Evolutionary conservation across 2,329 filamentous ascomycete genomes (phyloP).

Genomic region (Botrytis cinerea): DNA sequence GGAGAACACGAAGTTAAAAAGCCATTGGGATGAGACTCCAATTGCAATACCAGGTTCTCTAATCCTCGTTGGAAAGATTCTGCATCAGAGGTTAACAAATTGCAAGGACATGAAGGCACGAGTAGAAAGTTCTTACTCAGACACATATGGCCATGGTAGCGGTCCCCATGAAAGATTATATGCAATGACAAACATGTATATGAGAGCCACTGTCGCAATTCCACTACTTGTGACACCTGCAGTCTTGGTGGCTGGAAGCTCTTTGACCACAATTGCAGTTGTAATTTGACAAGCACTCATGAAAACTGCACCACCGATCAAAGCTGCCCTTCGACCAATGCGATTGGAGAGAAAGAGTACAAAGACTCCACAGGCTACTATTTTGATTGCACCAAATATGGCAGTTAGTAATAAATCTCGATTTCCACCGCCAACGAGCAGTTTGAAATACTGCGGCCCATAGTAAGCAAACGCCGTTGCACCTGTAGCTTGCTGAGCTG

Average conservation of each 20-base stretch:
- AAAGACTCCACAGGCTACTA: slow-evolving; percentile 52
- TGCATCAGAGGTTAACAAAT: neutral
- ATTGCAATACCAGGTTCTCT: neutral
- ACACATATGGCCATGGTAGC: neutral
- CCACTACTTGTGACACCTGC: neutral
- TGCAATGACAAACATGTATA: neutral
- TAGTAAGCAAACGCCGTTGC: slow-evolving; percentile 53
- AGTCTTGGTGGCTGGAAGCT: neutral
- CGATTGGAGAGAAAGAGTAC: slow-evolving; percentile 56
- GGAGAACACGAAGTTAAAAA: neutral
- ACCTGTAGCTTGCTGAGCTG: slow-evolving; percentile 50
- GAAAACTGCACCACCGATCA: slow-evolving; percentile 37
- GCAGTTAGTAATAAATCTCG: slow-evolving; percentile 52
- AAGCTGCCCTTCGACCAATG: slow-evolving; percentile 46
- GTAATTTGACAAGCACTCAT: neutral
- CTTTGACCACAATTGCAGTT: neutral
- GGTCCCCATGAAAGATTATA: neutral
- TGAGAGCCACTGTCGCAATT: neutral
- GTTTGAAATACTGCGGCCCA: slow-evolving; percentile 53
- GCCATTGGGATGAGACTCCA: neutral
- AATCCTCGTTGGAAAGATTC: neutral
- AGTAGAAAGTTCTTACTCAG: neutral
- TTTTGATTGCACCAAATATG: slow-evolving; percentile 55
- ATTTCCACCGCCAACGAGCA: slow-evolving; percentile 49
- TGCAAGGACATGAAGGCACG: neutral